These are phyloP conservation scores for Balakata baccata DNA, from an alignment of 345 rosid genomes.

Conservation along the genomic window DNA sequence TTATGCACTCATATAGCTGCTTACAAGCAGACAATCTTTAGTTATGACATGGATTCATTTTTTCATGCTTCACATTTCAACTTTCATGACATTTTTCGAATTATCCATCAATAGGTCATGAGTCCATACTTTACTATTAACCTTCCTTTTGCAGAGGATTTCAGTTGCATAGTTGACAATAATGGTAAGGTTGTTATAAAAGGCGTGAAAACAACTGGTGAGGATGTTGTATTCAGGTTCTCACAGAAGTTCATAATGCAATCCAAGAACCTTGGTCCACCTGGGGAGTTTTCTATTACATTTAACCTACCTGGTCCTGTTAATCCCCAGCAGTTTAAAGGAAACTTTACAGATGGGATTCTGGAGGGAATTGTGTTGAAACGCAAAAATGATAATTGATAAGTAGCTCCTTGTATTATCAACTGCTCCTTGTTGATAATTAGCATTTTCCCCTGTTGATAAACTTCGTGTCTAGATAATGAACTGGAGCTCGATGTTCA, in stretches of 20 bases:
- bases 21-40: background rate
- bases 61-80: background rate
- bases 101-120: background rate
- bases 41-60: background rate
- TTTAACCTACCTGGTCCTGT: conserved; percentile 81
- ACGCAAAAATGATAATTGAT: background rate
- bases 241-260: conserved; percentile 56
- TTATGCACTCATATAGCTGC: background rate
- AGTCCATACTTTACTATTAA: background rate
- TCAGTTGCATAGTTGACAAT: conserved; percentile 54
- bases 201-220: conserved; percentile 67
- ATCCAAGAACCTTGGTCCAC: conserved; percentile 59
- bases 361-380: conserved; percentile 68
- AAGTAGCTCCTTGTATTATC: background rate
- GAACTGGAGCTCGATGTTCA: background rate
- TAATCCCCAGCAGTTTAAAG: conserved; percentile 36
- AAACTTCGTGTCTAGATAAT: background rate
- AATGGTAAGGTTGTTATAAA: conserved; percentile 55
- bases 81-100: background rate
- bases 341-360: conserved; percentile 53
- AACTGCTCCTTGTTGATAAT: background rate
- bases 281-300: conserved; percentile 62
- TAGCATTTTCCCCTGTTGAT: background rate
- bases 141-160: conserved; percentile 45
- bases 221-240: conserved; percentile 46